Percentiles rank a stretch among this genome's conserved stretches.
phyloP scores from a whole-genome alignment of 345 rosid species.

The Citrus glauca region DNA sequence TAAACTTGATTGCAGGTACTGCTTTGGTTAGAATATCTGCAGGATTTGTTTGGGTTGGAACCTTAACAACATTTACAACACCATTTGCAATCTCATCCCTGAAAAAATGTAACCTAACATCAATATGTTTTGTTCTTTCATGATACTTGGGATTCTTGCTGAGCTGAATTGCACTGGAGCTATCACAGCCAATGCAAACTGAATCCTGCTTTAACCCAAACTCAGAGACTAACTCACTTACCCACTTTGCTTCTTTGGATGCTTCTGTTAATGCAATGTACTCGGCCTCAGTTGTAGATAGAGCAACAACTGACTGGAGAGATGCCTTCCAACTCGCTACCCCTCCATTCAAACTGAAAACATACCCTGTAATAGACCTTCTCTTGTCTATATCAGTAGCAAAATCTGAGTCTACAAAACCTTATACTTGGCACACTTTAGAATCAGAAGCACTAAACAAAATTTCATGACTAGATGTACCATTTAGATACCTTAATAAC shows the following conservation, averaged over 20 bases:
- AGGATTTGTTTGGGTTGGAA: neutral
- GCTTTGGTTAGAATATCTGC: neutral
- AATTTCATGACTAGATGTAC: too few relatives aligned
- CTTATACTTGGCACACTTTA: too few relatives aligned
- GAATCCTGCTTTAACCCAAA: accelerated
- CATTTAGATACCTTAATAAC: neutral
- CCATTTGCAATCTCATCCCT: neutral
- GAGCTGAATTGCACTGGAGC: neutral
- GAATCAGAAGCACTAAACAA: too few relatives aligned
- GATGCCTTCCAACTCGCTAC: too few relatives aligned
- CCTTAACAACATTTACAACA: accelerated
- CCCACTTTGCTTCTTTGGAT: neutral
- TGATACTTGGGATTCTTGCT: neutral
- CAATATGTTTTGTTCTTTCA: neutral
- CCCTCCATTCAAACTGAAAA: too few relatives aligned
- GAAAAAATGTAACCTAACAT: neutral
- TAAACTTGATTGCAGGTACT: neutral
- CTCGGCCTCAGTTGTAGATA: neutral
- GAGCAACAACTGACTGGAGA: too few relatives aligned
- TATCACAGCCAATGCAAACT: neutral
- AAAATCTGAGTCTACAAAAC: too few relatives aligned
- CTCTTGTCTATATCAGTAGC: too few relatives aligned
- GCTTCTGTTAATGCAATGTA: neutral
- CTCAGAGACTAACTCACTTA: accelerated
- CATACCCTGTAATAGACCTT: too few relatives aligned